phyloP scores from a whole-genome alignment of 2,329 filamentous ascomycete species.

The Cyphellophora europaea region DNA sequence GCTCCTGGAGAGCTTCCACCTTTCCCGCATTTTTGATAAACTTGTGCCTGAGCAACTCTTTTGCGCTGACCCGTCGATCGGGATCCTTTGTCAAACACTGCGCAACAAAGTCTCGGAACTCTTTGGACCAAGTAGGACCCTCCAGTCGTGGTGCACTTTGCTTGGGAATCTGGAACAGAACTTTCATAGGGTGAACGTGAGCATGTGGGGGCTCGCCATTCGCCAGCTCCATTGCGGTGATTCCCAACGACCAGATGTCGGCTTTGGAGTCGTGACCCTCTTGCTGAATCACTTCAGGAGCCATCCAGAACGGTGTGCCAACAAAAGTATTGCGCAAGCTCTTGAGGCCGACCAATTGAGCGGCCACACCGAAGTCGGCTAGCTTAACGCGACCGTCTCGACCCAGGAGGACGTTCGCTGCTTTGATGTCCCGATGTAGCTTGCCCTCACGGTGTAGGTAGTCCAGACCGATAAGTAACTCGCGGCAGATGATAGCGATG shows the following conservation, averaged over 20 bases:
- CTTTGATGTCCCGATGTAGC: conserved; percentile 94
- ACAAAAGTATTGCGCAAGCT: conserved; percentile 97
- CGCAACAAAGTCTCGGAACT: conserved; percentile 89
- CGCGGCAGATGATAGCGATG: conserved; percentile 88
- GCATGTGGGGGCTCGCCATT: conserved; percentile 83
- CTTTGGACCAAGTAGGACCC: conserved; percentile 68
- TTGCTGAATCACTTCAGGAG: conserved; percentile 87
- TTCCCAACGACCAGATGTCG: conserved; percentile 87
- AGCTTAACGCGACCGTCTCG: conserved; percentile 86
- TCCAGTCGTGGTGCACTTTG: conserved; percentile 76
- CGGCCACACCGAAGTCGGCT: conserved; percentile 93
- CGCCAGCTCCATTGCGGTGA: conserved; percentile 83
- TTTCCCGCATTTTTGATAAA: conserved; percentile 85
- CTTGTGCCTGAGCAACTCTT: conserved; percentile 75
- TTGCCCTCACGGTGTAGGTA: conserved; percentile 92
- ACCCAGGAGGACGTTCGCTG: conserved; percentile 90
- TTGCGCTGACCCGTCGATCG: conserved; percentile 72
- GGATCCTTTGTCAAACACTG: conserved; percentile 89
- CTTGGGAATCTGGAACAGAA: conserved; percentile 84
- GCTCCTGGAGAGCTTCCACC: conserved; percentile 75
- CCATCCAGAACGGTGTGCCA: conserved; percentile 96
- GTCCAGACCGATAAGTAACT: conserved; percentile 80
- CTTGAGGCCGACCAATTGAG: conserved; percentile 94
- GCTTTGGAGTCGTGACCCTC: conserved; percentile 78
- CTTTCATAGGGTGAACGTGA: conserved; percentile 85